Base-by-base conservation (phyloP, 108 stramenopile species). In the Discostella stelligeroides region DNA sequence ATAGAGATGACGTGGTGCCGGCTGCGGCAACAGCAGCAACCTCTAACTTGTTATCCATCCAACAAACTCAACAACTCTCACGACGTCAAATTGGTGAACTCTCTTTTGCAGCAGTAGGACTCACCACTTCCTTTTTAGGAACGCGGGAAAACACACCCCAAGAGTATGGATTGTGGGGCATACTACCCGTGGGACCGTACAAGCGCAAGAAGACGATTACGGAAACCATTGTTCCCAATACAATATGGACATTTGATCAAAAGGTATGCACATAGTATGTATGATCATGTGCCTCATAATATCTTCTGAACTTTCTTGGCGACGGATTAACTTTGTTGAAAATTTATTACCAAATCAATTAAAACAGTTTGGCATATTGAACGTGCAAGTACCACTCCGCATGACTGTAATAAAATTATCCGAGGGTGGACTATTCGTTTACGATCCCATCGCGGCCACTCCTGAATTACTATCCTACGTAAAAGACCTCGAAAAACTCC, bases 211-310 rank as follows among this genome's bases (percentile, higher is more conserved):
- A 88, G 68, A 96, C 97, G 11, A 62, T 96, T 0, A 58, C 82
- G 64, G 79, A 94, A 63, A 82, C 87, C 10, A 81, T 97, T 56
- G 87, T 97, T 0, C 83, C 87, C 3, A 82, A 77, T 12, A 61
- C 76, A 71, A 76, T 98, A 4, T 98, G 96, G 96, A 97, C 97
- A 6, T 82, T 96, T 37, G 97, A 98, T 63, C 97, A 98, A 79
- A 95, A 94, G 50, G 91, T 94, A 71, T 96, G 97, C 5, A 92
- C 96, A 66, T 60, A 97, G 5, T 85, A 97, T 73, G 97, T 98
- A 0, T 34, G 34, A 6, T 6, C 6, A 34, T n/a, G n/a, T n/a
- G n/a, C n/a, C n/a, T n/a, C n/a, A n/a, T n/a, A n/a, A n/a, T n/a
- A n/a, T n/a, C n/a, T n/a, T n/a, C n/a, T n/a, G n/a, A n/a, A n/a